Conservation (phyloP, 345 rosid genomes). For the Carallia brachiata region DNA sequence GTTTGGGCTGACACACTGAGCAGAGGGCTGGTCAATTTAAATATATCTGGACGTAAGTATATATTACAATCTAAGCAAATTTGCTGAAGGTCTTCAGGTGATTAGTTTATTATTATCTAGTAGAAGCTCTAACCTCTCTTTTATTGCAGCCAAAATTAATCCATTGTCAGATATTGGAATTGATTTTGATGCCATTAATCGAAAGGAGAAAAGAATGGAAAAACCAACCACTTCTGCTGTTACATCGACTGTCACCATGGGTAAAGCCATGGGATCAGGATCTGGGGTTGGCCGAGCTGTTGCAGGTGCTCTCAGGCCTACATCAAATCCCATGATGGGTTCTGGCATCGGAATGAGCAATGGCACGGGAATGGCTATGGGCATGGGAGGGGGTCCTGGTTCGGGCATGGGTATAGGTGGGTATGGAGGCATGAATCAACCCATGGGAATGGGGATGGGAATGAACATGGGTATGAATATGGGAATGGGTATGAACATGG, state of each 20-base stretch:
- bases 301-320: slow-evolving; percentile 50
- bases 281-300: slow-evolving; percentile 89
- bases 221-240: slow-evolving; percentile 52
- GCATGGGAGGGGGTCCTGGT: slow-evolving; percentile 15
- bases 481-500: slow-evolving; percentile 38
- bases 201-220: slow-evolving; percentile 87
- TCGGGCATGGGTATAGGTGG: slow-evolving; percentile 22
- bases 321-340: slow-evolving; percentile 56
- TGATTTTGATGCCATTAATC: slow-evolving; percentile 87
- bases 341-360: slow-evolving; percentile 52
- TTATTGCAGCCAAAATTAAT: slow-evolving; percentile 77
- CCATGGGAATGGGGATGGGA: slow-evolving; percentile 38
- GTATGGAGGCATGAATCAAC: slow-evolving; percentile 43
- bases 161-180: slow-evolving; percentile 89
- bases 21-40: slow-evolving; percentile 89
- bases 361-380: slow-evolving; percentile 32
- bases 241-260: slow-evolving; percentile 81
- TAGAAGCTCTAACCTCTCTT: slow-evolving; percentile 11
- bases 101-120: not conserved
- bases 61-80: not conserved
- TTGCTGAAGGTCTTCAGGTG: not conserved
- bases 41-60: slow-evolving; percentile 90
- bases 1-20: slow-evolving; percentile 95
- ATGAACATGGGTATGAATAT: slow-evolving; percentile 35
- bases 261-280: slow-evolving; percentile 99